Evolutionary conservation across 306 rosid genomes (phyloP).

Genomic region (Herpetospermum pedunculosum): DNA sequence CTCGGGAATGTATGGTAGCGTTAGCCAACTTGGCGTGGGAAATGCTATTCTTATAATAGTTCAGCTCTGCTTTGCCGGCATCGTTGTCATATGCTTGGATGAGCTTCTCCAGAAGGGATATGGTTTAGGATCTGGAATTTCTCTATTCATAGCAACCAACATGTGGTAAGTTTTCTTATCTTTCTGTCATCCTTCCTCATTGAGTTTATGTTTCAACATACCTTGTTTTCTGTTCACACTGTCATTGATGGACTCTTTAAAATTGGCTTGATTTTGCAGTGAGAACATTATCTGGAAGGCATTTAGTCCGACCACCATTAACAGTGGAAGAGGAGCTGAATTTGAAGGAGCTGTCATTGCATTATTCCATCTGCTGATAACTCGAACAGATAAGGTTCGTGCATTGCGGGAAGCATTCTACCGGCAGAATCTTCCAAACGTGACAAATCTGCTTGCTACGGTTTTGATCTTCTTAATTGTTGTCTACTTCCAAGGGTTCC

Average conservation of each 20-base stretch:
- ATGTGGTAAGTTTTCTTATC: constrained; percentile 48
- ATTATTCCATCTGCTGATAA: constrained; percentile 35
- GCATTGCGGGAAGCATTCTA: constrained; percentile 51
- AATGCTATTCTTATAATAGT: constrained; percentile 83
- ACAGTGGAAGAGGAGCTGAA: constrained; percentile 46
- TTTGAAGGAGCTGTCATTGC: constrained; percentile 58
- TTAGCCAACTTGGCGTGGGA: constrained; percentile 95
- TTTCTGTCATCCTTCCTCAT: neutral
- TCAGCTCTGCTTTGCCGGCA: constrained; percentile 91
- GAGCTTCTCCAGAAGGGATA: constrained; percentile 99
- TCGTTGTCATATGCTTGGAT: constrained; percentile 89
- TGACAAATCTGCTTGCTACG: constrained; percentile 44
- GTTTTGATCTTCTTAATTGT: constrained; percentile 45
- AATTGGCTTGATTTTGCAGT: constrained; percentile 13
- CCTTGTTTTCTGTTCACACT: neutral
- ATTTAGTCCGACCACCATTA: constrained; percentile 47
- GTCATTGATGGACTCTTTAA: neutral
- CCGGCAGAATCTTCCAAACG: constrained; percentile 47
- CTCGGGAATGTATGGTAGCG: constrained; percentile 95
- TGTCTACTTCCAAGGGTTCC: constrained; percentile 46
- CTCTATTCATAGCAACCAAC: constrained; percentile 91
- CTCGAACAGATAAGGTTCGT: constrained; percentile 37
- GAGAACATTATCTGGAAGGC: constrained; percentile 52
- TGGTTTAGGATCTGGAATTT: constrained; percentile 96
- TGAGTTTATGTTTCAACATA: neutral